Percentiles rank a stretch among this genome's conserved stretches.
These are phyloP conservation scores for Suillus tomentosus DNA, from an alignment of 768 basidiomycete genomes.

Conservation along the genomic window DNA sequence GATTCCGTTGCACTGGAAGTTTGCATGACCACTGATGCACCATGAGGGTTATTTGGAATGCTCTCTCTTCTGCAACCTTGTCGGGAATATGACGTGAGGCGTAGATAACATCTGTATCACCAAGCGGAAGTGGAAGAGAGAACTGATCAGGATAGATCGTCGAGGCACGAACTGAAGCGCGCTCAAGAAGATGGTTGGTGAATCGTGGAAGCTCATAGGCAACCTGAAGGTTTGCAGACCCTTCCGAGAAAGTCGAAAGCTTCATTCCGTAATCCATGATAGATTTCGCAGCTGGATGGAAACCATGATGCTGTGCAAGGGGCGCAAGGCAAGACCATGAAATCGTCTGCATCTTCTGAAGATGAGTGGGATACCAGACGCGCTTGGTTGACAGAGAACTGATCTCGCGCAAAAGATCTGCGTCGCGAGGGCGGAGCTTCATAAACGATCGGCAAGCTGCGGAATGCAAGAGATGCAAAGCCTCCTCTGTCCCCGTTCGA, in stretches of 20 bases:
- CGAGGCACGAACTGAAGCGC: constrained; percentile 20
- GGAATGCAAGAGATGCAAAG: constrained; percentile 40
- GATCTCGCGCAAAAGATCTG: constrained; percentile 36
- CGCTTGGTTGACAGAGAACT: constrained; percentile 36
- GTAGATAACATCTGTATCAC: constrained; percentile 16
- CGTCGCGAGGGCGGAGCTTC: constrained; percentile 30
- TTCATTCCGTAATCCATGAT: constrained; percentile 32
- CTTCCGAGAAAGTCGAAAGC: constrained; percentile 19
- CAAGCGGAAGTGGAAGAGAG: neutral
- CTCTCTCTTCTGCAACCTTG: constrained; percentile 2
- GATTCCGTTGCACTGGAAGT: neutral
- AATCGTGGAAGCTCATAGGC: constrained; percentile 14
- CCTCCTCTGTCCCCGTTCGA: constrained; percentile 47
- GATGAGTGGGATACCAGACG: constrained; percentile 40
- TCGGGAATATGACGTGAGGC: neutral
- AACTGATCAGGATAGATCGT: constrained; percentile 20
- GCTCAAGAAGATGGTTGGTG: constrained; percentile 19
- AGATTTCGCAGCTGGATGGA: constrained; percentile 24
- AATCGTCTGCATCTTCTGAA: constrained; percentile 33
- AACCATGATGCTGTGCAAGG: constrained; percentile 34
- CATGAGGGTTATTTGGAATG: neutral
- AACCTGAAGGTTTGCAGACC: neutral
- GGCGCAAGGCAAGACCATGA: constrained; percentile 28
- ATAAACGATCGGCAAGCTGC: constrained; percentile 44
- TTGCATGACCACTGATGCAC: constrained; percentile 4